Conservation (phyloP, 768 basidiomycete genomes). For the Termitomyces sp. region DNA sequence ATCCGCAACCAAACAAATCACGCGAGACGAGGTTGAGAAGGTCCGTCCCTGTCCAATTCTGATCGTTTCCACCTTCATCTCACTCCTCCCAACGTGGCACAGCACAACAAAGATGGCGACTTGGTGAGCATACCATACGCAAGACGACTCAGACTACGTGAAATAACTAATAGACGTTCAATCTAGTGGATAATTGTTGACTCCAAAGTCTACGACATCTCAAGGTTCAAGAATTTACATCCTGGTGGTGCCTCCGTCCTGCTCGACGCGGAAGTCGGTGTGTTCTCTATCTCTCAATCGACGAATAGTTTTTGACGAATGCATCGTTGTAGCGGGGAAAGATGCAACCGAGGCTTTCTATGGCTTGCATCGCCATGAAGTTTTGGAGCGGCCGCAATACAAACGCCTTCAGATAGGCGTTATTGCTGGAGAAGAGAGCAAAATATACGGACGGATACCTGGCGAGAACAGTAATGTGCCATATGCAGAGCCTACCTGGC, state of each 20-base stretch:
- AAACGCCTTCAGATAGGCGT: constrained; percentile 60
- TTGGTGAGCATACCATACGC: constrained; percentile 38
- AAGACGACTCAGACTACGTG: neutral
- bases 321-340: constrained; percentile 51
- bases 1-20: constrained; percentile 34
- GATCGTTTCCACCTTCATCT: neutral
- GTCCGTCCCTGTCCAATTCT: constrained; percentile 32
- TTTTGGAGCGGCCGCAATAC: constrained; percentile 66
- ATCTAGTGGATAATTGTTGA: constrained; percentile 81
- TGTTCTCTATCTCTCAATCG: constrained; percentile 15
- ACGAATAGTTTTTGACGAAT: neutral
- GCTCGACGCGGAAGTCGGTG: constrained; percentile 68
- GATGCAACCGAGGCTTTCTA: constrained; percentile 82
- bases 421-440: constrained; percentile 55
- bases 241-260: constrained; percentile 71
- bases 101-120: constrained; percentile 82
- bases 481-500: constrained; percentile 79
- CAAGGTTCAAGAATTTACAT: constrained; percentile 59
- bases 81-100: neutral
- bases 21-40: constrained; percentile 71
- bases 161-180: neutral
- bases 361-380: constrained; percentile 69
- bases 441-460: constrained; percentile 40
- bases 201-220: constrained; percentile 78
- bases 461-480: constrained; percentile 68